Evolutionary conservation across 495 filamentous ascomycete species (phyloP), one percentile per base, ranked within the genome.

Genomic region (Massariosphaeria phaeospora): DNA sequence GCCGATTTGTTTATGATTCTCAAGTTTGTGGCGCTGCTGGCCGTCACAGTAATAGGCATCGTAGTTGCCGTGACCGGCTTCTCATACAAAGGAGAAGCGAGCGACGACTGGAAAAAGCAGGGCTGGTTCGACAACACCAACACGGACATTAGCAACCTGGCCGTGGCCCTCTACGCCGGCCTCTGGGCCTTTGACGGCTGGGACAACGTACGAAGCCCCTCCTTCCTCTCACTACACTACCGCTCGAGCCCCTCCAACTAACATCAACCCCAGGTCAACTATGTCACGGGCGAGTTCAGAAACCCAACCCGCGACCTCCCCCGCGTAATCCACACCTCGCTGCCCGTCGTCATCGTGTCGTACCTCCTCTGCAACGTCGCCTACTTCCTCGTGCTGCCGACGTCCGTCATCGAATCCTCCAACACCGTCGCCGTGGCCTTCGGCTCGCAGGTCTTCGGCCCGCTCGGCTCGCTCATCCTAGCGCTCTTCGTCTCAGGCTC

Each of bases 131-230:
- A 90, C 52, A 86, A 84, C 33, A 95, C 90, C 10, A 86, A 75
- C 59, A 78, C 79, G n/a, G 82, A 88, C 66, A 76, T 83, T 13
- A 88, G 84, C 13, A 82, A 81, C 57, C 94, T 88, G 84, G 90
- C 90, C 13, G 86, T 97, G 45, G 93, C 93, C 3, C 68, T 98
- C 52, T 98, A 98, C 69, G 91, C 89, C 23, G 93, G 93, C 9
- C 75, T 98, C 1, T 98, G 93, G 93, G 93, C 93, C 2, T 98
- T 91, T 71, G 93, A 98, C 65, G 93, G 93, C 17, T 98, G 93
- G 93, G 93, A 98, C 66, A 98, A 98, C 69, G 91, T 93, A 70
- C 73, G 86, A 75, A 56, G 2, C 25, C 31, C 1, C 17, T 17
- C 17, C 18, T n/a, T 29, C 3, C 17, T 4, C 17, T 18, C 4